These are phyloP conservation scores for Exsudoporus frostii DNA, from an alignment of 768 basidiomycete genomes.

Conservation along the genomic window DNA sequence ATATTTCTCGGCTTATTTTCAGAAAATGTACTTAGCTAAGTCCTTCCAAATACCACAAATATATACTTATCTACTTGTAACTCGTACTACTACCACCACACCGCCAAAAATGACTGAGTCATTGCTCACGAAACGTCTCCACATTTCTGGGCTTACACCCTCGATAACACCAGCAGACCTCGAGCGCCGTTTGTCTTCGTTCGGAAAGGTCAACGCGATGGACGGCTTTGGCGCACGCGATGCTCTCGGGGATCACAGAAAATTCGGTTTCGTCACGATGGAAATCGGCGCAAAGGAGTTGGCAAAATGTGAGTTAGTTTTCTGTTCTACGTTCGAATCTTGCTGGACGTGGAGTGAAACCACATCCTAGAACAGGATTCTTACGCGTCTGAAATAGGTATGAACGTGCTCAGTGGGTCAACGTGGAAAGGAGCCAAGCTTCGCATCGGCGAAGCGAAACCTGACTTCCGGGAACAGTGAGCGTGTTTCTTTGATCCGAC, in stretches of 20 bases:
- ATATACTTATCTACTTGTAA: no score
- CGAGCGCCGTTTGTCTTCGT: constrained; percentile 54
- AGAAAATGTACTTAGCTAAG: constrained; percentile 2
- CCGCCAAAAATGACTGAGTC: constrained; percentile 18
- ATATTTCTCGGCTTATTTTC: not conserved
- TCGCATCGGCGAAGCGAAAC: constrained; percentile 79
- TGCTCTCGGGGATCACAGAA: constrained; percentile 61
- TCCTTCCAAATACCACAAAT: constrained; percentile 29
- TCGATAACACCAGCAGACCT: constrained; percentile 57
- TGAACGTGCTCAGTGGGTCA: constrained; percentile 73
- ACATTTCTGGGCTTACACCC: constrained; percentile 74
- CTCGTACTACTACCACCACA: not conserved
- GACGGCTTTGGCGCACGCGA: constrained; percentile 69
- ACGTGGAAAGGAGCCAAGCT: constrained; percentile 88
- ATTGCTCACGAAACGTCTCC: constrained; percentile 55
- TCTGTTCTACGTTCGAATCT: not conserved
- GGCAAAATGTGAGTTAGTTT: constrained; percentile 53
- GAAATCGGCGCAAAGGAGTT: constrained; percentile 59
- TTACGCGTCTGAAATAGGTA: constrained; percentile 43
- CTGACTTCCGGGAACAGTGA: constrained; percentile 65
- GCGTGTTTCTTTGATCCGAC: not conserved
- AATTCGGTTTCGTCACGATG: constrained; percentile 73
- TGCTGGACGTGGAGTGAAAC: not conserved
- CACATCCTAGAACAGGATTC: not conserved
- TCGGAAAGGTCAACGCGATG: constrained; percentile 64